These are phyloP conservation scores for Paragyromitra xinjiangensis DNA, from an alignment of 495 filamentous ascomycete genomes.

Conservation along the genomic window DNA sequence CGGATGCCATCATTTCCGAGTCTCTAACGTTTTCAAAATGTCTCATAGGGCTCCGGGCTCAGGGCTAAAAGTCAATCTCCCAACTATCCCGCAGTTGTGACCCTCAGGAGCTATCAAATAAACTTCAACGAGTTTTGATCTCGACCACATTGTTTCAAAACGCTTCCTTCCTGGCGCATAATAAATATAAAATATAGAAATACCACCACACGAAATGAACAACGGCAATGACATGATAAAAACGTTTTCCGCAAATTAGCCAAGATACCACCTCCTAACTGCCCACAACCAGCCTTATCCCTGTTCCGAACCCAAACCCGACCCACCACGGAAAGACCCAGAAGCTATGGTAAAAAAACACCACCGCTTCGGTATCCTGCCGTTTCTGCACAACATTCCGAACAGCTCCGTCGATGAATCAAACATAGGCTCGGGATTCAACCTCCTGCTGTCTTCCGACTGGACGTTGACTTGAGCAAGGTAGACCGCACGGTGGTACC, in stretches of 20 bases:
- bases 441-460: not conserved
- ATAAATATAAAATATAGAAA: not conserved
- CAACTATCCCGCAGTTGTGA: not conserved
- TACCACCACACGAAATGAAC: not conserved
- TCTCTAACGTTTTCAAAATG: not conserved
- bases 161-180: slow-evolving; percentile 10
- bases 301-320: not conserved
- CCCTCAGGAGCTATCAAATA: slow-evolving; percentile 11
- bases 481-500: not conserved
- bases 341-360: too few species aligned
- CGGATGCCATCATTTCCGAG: slow-evolving; percentile 35
- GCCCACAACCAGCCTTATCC: slow-evolving; percentile 2
- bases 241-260: slow-evolving; percentile 6
- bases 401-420: not conserved
- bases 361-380: not conserved
- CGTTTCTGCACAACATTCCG: slow-evolving; percentile 5
- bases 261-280: slow-evolving; percentile 14
- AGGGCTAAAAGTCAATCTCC: not conserved
- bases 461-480: not conserved
- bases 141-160: slow-evolving; percentile 17
- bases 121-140: slow-evolving; percentile 1
- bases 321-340: too few species aligned
- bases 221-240: not conserved
- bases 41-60: slow-evolving; percentile 23
- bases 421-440: not conserved